Evolutionary conservation across 2,329 filamentous ascomycete genomes (phyloP).

Genomic region (Colletotrichum chlorophyti): DNA sequence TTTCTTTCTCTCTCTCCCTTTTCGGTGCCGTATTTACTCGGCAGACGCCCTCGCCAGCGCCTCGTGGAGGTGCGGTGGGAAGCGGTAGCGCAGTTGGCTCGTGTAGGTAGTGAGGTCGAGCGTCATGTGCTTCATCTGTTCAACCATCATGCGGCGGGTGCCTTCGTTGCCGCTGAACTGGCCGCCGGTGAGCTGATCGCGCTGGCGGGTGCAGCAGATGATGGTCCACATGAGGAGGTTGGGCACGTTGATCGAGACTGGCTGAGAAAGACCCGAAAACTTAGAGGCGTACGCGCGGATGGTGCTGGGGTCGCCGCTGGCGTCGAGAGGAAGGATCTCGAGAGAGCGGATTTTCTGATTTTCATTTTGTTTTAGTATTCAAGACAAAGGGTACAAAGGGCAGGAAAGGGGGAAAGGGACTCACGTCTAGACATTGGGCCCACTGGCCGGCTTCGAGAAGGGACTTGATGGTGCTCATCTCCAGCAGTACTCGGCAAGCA

Average conservation of each 20-base stretch:
- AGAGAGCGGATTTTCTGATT: conserved; percentile 74
- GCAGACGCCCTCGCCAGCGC: conserved; percentile 82
- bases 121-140: conserved; percentile 78
- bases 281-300: conserved; percentile 83
- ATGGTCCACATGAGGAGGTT: conserved; percentile 95
- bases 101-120: conserved; percentile 94
- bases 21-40: conserved; percentile 50
- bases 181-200: conserved; percentile 72
- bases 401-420: conserved; percentile 37
- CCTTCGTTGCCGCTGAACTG: conserved; percentile 78
- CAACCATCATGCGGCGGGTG: conserved; percentile 68
- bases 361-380: background rate
- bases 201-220: conserved; percentile 80
- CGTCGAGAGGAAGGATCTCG: conserved; percentile 80
- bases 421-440: conserved; percentile 65
- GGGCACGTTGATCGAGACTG: conserved; percentile 88
- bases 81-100: conserved; percentile 87
- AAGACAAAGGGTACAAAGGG: background rate
- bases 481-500: conserved; percentile 62
- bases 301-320: conserved; percentile 74
- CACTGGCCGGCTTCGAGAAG: conserved; percentile 61
- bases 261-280: conserved; percentile 79
- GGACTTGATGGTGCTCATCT: conserved; percentile 67
- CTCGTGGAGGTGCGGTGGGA: conserved; percentile 88
- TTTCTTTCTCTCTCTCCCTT: background rate